A percentile compares a stretch with the other conserved stretches of the same genome.
Conservation (phyloP, 1,284 basidiomycete genomes). For the Gymnopus androsaceus region DNA sequence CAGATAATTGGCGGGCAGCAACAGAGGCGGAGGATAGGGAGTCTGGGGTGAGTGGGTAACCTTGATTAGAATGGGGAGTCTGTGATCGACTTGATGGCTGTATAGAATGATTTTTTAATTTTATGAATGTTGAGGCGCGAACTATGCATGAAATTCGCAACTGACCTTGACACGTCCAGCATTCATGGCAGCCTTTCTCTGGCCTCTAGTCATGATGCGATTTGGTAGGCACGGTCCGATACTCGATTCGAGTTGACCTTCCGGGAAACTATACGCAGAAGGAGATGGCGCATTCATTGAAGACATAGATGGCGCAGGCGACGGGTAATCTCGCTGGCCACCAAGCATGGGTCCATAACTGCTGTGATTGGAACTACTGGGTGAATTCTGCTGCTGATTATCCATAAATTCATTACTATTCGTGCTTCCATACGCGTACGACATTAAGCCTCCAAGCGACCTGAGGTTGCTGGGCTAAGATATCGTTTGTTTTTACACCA, state of each 20-base stretch:
- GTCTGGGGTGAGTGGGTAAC: conserved; percentile 18
- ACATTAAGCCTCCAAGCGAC: background rate
- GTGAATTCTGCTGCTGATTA: background rate
- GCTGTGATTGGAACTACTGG: background rate
- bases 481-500: too few relatives aligned
- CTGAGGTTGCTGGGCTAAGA: background rate
- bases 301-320: conserved; percentile 6
- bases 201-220: conserved; percentile 50
- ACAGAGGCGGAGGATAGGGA: conserved; percentile 42
- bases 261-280: conserved; percentile 19
- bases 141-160: conserved; percentile 17
- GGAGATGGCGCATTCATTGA: conserved; percentile 14
- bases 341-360: background rate
- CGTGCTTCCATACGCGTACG: background rate
- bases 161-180: conserved; percentile 28
- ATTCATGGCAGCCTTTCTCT: conserved; percentile 35
- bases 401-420: background rate
- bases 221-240: conserved; percentile 46
- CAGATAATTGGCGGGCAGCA: conserved; percentile 55
- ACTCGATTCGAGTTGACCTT: conserved; percentile 49
- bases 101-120: conserved; percentile 14
- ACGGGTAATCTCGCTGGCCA: conserved; percentile 8
- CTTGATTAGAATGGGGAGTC: conserved; percentile 14
- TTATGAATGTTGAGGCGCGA: conserved; percentile 19
- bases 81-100: conserved; percentile 27